A percentile compares a stretch with the other conserved stretches of the same genome.
Evolutionary conservation across 116 monocot genomes (phyloP).

Genomic region (Phalaenopsis hybrid): DNA sequence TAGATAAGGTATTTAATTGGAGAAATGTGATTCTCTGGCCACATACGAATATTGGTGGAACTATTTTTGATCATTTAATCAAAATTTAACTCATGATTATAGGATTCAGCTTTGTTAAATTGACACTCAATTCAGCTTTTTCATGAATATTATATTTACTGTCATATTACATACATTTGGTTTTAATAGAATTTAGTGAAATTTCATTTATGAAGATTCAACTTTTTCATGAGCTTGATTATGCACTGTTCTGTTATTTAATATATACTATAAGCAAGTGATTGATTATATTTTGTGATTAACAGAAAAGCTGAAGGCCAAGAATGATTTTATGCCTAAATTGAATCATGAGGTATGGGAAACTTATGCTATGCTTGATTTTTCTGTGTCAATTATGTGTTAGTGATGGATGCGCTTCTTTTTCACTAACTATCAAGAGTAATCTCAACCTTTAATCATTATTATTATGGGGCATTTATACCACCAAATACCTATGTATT

Average conservation of each 20-base stretch:
- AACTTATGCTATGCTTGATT: not conserved
- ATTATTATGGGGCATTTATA: not conserved
- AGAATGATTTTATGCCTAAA: slow-evolving; percentile 28
- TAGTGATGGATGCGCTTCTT: not conserved
- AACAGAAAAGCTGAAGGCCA: slow-evolving; percentile 50
- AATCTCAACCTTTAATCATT: not conserved
- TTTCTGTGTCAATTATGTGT: not conserved
- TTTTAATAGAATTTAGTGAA: not conserved
- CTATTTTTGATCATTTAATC: too few relatives aligned
- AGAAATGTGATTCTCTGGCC: too few relatives aligned
- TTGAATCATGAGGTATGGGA: slow-evolving; percentile 45
- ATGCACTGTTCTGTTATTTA: not conserved
- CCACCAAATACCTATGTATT: not conserved
- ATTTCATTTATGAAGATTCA: not conserved
- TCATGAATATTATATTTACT: not conserved
- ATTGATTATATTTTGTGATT: slow-evolving; percentile 8
- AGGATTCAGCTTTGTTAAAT: too few relatives aligned
- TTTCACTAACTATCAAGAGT: not conserved
- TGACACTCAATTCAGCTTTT: too few relatives aligned
- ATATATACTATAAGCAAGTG: not conserved
- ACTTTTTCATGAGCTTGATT: not conserved
- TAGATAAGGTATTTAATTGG: too few relatives aligned
- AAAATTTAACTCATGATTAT: too few relatives aligned
- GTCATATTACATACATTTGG: not conserved
- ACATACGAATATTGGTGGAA: too few relatives aligned